These are phyloP conservation scores for Lipomyces yamadae DNA, from an alignment of 805 yeast species.

Conservation along the genomic window DNA sequence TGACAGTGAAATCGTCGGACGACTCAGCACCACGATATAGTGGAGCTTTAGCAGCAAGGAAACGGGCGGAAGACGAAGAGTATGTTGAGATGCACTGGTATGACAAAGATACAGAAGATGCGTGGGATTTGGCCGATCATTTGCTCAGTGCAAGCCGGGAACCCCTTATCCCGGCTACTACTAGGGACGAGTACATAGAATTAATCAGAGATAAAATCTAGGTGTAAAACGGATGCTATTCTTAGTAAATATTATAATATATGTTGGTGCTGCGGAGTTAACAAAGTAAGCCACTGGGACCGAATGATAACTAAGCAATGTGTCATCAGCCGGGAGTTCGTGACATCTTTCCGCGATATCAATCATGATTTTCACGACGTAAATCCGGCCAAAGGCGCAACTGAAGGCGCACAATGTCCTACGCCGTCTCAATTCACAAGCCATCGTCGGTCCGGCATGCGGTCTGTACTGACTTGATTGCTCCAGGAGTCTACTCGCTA, in stretches of 20 bases:
- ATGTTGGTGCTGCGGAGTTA: too few species aligned
- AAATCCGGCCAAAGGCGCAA: background rate
- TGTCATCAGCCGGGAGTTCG: too few species aligned
- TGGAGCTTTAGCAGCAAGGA: constrained; percentile 70
- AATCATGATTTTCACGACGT: background rate
- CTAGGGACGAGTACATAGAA: constrained; percentile 38
- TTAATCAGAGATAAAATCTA: constrained; percentile 15
- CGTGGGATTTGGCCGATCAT: constrained; percentile 44
- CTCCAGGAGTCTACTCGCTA: constrained; percentile 21
- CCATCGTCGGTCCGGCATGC: constrained; percentile 37
- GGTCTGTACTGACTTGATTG: constrained; percentile 31
- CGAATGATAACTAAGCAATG: too few species aligned
- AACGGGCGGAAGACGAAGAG: constrained; percentile 65
- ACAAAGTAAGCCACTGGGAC: too few species aligned
- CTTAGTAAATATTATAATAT: background rate
- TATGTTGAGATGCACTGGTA: constrained; percentile 53
- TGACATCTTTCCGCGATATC: too few species aligned
- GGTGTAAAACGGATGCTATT: background rate
- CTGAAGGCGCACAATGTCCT: constrained; percentile 29
- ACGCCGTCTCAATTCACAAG: constrained; percentile 34
- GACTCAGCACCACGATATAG: constrained; percentile 66
- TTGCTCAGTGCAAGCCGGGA: constrained; percentile 35
- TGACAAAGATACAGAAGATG: constrained; percentile 47
- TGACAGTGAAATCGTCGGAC: constrained; percentile 69
- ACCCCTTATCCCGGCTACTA: constrained; percentile 32